Base-by-base conservation (phyloP, 2,329 filamentous ascomycete species). In the Ophiostoma sp. region DNA sequence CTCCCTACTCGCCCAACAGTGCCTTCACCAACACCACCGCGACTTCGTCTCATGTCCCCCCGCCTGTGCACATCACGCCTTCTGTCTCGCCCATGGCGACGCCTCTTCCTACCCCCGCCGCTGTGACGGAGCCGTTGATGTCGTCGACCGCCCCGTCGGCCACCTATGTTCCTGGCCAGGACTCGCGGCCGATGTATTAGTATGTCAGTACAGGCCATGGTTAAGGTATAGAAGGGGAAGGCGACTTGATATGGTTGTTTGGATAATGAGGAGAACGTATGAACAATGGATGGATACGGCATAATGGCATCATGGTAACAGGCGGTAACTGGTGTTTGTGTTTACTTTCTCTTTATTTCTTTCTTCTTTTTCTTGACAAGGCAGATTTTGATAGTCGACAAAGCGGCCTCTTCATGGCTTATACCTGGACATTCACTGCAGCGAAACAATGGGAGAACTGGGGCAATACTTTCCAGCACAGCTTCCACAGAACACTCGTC, bases 111-210 rank as follows among this genome's bases (percentile, higher is more conserved):
- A 28, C 52, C 2, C 45, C 33, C n/a, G 55, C 57, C 28, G 36
- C 66, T 15, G 28, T n/a, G n/a, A 55, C 57, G n/a, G 45, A 28
- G 22, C 72, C 72, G 31, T 25, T 66, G 19, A 64, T 68, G n/a
- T 22, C 61, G 42, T 59, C 71, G 25, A 22, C 71, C 7, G 48
- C 22, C 2, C 61, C 50, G 28, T 73, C 72, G 12, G 66, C 72
- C 12, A 70, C 55, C 31, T 73, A 73, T 3, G 25, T 70, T 1
- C 72, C 72, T 15, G 55, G 45, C 15, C 42, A 70, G 22, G 31
- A 36, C 42, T 50, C 52, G 8, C 50, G 48, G 8, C 45, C 11
- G 2, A 4, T 66, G n/a, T 64, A 73, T 17, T 66, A 57, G 45
- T 31, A 6, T 25, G 6, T 28, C 39, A 36, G 15, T 9, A 42